Evolutionary conservation across 495 filamentous ascomycete genomes (phyloP), one percentile per base, ranked within the genome.

Genomic region (Talaromyces stipitatus): DNA sequence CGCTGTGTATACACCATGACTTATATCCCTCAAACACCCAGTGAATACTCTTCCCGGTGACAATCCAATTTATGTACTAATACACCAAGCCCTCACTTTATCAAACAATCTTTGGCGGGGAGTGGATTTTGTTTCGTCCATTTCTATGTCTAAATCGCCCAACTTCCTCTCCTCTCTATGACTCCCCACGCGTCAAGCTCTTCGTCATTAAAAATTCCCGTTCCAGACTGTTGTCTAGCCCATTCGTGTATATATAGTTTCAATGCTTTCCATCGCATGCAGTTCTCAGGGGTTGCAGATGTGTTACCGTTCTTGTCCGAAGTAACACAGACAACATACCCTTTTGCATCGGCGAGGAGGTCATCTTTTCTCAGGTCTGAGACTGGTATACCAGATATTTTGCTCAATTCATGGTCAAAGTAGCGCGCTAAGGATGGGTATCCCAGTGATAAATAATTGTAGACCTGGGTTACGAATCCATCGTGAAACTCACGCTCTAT

Each of bases 371-470:
- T 77, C 38, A 97, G 77, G 45, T 88, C 81, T 24, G 78, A 73
- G 27, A 89, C 58, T 0, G 78, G 56, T 20, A 92, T 83, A 4
- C 79, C 76, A 28, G 86, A 87, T 50, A 96, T 91, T 66, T 84
- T 85, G 65, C 84, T 80, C 22, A 97, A 76, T 70, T 97, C 92
- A 41, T 81, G 72, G 67, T 97, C 92, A 64, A 86, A 97, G 54
- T 81, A 81, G 11, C 87, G 82, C 10, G 91, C 92, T 24, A 91
- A 78, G 14, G 88, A 83, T 7, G 91, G 90, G 67, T 95, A 97
- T 3, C 92, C 91, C 20, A 97, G 80, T 1, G 90, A 95, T 12
- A 97, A 78, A 71, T 97, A 97, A 66, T 97, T 96, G 75, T 92
- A 97, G 16, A 97, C 90, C 69, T 97, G 91, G 2, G 90, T 95